Base-by-base conservation (phyloP, 1,139 yeast species). In the Entelexis sorbosivorans region DNA sequence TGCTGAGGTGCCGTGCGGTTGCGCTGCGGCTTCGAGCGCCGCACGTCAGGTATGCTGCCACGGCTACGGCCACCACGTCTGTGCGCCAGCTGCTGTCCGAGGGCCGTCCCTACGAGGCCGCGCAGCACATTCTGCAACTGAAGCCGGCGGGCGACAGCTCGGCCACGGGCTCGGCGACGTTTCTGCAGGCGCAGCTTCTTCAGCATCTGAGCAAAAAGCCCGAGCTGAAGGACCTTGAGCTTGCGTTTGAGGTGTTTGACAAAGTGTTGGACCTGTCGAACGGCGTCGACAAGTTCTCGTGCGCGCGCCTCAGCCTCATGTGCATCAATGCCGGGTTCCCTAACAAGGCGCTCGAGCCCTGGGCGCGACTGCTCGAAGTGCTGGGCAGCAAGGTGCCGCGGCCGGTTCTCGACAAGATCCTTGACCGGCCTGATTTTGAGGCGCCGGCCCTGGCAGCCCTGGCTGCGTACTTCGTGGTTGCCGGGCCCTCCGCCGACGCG, bases 291-390 rank as follows among this genome's bases (percentile, higher is more conserved):
- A 34, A 39, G 19, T 39, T 49, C 34, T 47, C 54, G 10, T 47
- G 53, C 22, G 54, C 59, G 5, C 49, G 53, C 19, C 43, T 55
- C 5, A 52, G 54, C 29, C 48, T 52, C 43, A 19, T 53, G 35
- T 51, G 57, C 26, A 31, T 59, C 24, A 49, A 53, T 35, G 42
- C 46, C 8, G 67, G 64, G 20, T 47, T 57, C 22, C 60, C 64
- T 11, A 60, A 62, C 28, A 52, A 57, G 35, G 71, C 64, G 17
- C 53, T 68, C 22, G 66, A 65, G 46, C 52, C 62, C 22, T 68
- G 69, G 69, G 67, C 66, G 28, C 61, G 60, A 28, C 63, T 65
- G 43, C 58, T 66, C 44, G 69, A 66, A 51, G 57, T 61, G 9
- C 51, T 64, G 14, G 62, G 63, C 17, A 42, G 47, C n/a, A 39